These are phyloP conservation scores for Kodamaea kakaduensis DNA, from an alignment of 805 yeast species.

Conservation along the genomic window DNA sequence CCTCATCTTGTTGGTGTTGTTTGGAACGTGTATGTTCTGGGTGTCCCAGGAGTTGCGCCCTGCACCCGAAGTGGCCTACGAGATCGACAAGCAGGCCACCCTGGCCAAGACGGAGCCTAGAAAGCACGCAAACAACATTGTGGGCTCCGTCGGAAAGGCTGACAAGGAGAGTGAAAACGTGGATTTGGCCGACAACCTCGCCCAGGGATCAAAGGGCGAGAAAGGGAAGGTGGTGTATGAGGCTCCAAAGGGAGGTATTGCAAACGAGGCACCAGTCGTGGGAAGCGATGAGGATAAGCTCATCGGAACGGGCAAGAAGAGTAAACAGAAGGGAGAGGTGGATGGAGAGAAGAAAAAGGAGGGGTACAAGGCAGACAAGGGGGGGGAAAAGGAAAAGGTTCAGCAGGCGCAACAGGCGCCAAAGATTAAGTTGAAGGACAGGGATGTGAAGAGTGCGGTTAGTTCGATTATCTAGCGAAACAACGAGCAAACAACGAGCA, in stretches of 20 bases:
- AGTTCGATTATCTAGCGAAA: background rate
- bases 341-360: conserved; percentile 5
- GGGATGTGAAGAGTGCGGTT: conserved; percentile 4
- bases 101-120: conserved; percentile 8
- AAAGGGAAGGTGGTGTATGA: conserved; percentile 37
- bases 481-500: too few species aligned
- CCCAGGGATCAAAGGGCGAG: conserved; percentile 37
- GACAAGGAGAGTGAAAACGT: conserved; percentile 32
- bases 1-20: conserved; percentile 28
- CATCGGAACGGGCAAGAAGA: conserved; percentile 19
- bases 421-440: conserved; percentile 7
- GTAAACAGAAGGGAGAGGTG: conserved; percentile 5
- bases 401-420: conserved; percentile 3
- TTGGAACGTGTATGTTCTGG: conserved; percentile 34
- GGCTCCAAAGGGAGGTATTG: conserved; percentile 46
- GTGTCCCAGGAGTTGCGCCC: conserved; percentile 34
- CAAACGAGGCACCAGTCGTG: conserved; percentile 42
- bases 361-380: conserved; percentile 14
- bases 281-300: conserved; percentile 36
- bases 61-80: conserved; percentile 25
- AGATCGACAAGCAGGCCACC: conserved; percentile 13
- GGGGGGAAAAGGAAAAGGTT: background rate
- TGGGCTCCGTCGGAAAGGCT: conserved; percentile 26
- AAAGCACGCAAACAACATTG: conserved; percentile 24
- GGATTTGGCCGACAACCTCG: conserved; percentile 38